Percentiles rank a stretch among this genome's conserved stretches.
Conservation (phyloP, 106 monocot genomes). For the Dendrobium nobile region DNA sequence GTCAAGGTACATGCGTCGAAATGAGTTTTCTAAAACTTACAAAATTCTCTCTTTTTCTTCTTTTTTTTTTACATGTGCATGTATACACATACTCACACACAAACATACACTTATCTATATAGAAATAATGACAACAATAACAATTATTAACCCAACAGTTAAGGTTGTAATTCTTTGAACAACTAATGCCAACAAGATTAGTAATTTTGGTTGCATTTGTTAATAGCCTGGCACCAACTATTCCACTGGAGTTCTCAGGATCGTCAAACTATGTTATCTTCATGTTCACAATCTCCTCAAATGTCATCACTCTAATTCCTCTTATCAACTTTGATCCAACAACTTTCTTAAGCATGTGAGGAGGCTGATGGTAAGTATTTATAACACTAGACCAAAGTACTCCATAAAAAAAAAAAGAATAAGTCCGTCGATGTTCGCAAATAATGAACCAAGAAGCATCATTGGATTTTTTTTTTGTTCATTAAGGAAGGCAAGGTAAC, state of each 20-base stretch:
- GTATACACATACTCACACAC: too few species aligned
- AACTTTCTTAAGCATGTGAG: constrained; percentile 19
- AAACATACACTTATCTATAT: too few species aligned
- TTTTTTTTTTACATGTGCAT: too few species aligned
- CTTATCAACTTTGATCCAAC: constrained; percentile 28
- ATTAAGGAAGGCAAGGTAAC: constrained; percentile 25
- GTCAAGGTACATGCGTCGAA: too few species aligned
- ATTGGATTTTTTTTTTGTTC: constrained; percentile 25
- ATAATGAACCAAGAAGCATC: constrained; percentile 10
- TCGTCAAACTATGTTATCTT: constrained; percentile 12
- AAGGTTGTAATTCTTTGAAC: constrained; percentile 24
- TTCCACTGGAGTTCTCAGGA: constrained; percentile 27
- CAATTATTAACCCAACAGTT: constrained; percentile 23
- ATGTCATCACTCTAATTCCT: constrained; percentile 32
- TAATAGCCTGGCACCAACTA: constrained; percentile 33
- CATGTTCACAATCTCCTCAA: constrained; percentile 24
- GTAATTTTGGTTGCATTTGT: constrained; percentile 25
- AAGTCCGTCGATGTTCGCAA: constrained; percentile 16
- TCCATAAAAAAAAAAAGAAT: constrained; percentile 20
- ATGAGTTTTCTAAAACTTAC: too few species aligned
- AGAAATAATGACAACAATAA: constrained; percentile 5
- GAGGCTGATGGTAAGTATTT: constrained; percentile 20
- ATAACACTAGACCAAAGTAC: constrained; percentile 14
- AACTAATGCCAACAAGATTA: constrained; percentile 21
- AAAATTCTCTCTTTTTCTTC: too few species aligned